Evolutionary conservation across 805 yeast species (phyloP).

Genomic region (Priceomyces medius): DNA sequence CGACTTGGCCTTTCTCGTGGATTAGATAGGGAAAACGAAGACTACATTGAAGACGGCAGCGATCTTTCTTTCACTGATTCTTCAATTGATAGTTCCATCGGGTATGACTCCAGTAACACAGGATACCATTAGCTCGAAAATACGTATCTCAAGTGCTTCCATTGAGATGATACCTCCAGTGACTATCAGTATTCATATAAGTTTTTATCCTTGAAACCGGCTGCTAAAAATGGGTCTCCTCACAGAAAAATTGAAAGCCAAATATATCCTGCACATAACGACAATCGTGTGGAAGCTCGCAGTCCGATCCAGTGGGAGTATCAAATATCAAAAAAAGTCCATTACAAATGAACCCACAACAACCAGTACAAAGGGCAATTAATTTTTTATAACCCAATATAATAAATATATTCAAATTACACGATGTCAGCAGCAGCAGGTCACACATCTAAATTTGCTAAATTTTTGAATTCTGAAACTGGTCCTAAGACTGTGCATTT

Average conservation of each 20-base stretch:
- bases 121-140: neutral
- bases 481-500: conserved; percentile 98
- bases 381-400: neutral
- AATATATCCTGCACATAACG: neutral
- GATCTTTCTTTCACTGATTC: neutral
- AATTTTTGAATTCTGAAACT: conserved; percentile 80
- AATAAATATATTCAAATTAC: neutral
- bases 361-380: neutral
- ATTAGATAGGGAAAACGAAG: no score
- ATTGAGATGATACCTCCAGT: no score
- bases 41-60: neutral
- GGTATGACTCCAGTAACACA: neutral
- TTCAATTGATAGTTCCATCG: neutral
- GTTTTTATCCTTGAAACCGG: no score
- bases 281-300: neutral
- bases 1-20: conserved; percentile 2
- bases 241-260: no score
- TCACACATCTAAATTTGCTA: conserved; percentile 56
- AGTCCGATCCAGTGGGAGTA: neutral
- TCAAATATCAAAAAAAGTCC: neutral
- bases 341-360: no score
- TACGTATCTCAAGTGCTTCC: no score
- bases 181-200: no score
- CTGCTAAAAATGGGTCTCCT: no score
- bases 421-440: conserved; percentile 30